Conservation (phyloP, 306 rosid species). For the Corylus americana region DNA sequence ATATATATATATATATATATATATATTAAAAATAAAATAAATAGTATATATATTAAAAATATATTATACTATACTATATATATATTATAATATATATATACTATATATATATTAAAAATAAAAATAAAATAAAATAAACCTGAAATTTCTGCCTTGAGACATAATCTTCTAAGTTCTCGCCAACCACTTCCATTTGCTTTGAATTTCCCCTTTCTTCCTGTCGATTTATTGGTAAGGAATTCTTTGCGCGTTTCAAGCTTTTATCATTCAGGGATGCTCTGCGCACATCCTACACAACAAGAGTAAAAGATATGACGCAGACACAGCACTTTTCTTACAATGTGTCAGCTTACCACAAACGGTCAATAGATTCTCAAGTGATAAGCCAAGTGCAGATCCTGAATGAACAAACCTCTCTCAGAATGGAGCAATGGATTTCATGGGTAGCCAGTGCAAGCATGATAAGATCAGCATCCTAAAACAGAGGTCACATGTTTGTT, state of each 20-base stretch:
- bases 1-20: too few relatives aligned
- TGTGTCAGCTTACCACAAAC: background rate
- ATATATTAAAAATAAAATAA: too few relatives aligned
- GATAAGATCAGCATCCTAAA: constrained; percentile 39
- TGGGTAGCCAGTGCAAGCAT: constrained; percentile 37
- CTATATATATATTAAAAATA: too few relatives aligned
- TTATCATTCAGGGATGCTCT: background rate
- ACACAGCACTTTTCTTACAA: background rate
- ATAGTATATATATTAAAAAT: too few relatives aligned
- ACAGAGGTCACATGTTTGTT: background rate
- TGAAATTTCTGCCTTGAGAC: constrained; percentile 26
- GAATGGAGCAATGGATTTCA: constrained; percentile 29
- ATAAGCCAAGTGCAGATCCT: background rate
- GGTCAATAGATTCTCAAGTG: background rate
- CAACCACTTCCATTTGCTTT: background rate
- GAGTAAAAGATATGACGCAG: background rate
- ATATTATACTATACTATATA: too few relatives aligned
- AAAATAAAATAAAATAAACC: constrained; percentile 3
- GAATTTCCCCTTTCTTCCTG: background rate
- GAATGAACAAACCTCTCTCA: constrained; percentile 37
- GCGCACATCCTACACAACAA: constrained; percentile 10
- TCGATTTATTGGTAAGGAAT: background rate
- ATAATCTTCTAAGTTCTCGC: constrained; percentile 4
- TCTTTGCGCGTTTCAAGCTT: background rate
- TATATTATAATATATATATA: too few relatives aligned